Conservation (phyloP, 2,329 filamentous ascomycete genomes). For the Aspergillus sp. region DNA sequence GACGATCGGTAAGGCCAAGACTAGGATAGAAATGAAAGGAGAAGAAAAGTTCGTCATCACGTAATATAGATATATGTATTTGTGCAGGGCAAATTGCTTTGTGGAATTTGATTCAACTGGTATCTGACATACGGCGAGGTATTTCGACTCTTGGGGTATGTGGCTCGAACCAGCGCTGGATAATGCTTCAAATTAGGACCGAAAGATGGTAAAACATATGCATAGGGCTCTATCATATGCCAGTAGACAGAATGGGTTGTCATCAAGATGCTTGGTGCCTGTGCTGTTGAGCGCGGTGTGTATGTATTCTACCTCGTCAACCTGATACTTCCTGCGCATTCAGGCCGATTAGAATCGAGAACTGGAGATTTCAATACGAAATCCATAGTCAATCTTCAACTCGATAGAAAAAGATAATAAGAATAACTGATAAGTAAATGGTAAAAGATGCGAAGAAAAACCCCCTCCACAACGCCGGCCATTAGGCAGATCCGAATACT, state of each 20-base stretch:
- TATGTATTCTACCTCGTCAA: neutral
- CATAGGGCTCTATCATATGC: neutral
- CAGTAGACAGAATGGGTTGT: neutral
- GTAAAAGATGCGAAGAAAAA: neutral
- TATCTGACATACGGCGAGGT: neutral
- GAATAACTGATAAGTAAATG: neutral
- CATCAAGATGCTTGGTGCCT: neutral
- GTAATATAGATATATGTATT: neutral
- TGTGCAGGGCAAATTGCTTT: neutral
- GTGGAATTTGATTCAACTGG: neutral
- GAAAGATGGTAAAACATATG: neutral
- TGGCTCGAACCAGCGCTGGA: neutral
- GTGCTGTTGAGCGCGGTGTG: neutral
- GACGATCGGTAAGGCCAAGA: no score
- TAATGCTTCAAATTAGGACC: neutral
- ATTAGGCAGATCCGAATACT: neutral
- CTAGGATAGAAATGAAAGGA: no score
- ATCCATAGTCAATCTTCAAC: neutral
- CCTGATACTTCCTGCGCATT: neutral
- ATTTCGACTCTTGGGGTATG: no score
- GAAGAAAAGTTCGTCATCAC: neutral
- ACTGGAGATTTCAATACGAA: neutral
- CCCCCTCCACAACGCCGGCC: neutral
- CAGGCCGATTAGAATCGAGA: neutral
- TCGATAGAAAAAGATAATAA: neutral